Evolutionary conservation across 2,329 filamentous ascomycete genomes (phyloP).

Genomic region (Arthrinium phaeospermum): DNA sequence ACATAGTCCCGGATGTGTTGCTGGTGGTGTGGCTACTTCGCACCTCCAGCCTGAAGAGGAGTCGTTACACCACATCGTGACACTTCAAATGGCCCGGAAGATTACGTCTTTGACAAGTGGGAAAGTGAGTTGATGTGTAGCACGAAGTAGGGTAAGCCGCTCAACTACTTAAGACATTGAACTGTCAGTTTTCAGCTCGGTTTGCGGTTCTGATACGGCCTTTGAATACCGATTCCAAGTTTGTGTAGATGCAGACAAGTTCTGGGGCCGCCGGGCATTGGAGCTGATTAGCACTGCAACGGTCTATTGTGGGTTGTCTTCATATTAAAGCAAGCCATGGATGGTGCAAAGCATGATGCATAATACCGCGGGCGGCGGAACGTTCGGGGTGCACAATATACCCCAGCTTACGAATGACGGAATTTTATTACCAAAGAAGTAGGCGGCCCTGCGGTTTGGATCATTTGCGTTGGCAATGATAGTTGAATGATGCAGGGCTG

Average conservation of each 20-base stretch:
- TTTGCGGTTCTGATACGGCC: background rate
- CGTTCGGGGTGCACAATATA: background rate
- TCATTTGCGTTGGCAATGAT: background rate
- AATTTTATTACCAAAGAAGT: background rate
- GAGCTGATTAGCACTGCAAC: background rate
- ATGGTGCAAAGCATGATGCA: background rate
- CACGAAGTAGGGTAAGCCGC: background rate
- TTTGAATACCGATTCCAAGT: background rate
- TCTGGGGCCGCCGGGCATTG: background rate
- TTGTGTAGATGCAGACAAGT: background rate
- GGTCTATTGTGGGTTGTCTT: background rate
- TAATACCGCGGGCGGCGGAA: background rate
- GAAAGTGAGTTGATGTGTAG: background rate
- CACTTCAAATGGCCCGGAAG: background rate
- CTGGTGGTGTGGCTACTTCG: background rate
- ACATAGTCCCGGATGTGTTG: background rate
- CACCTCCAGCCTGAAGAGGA: background rate
- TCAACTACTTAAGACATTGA: background rate
- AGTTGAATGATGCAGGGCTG: background rate
- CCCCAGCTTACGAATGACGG: background rate
- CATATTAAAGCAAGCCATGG: background rate
- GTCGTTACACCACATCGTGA: background rate
- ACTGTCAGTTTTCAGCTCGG: background rate
- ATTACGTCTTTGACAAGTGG: background rate
- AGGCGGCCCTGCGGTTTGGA: background rate